Percentiles rank a stretch among this genome's conserved stretches.
Conservation (phyloP, 208 protist genomes). For the Balamuthia mandrillaris region DNA sequence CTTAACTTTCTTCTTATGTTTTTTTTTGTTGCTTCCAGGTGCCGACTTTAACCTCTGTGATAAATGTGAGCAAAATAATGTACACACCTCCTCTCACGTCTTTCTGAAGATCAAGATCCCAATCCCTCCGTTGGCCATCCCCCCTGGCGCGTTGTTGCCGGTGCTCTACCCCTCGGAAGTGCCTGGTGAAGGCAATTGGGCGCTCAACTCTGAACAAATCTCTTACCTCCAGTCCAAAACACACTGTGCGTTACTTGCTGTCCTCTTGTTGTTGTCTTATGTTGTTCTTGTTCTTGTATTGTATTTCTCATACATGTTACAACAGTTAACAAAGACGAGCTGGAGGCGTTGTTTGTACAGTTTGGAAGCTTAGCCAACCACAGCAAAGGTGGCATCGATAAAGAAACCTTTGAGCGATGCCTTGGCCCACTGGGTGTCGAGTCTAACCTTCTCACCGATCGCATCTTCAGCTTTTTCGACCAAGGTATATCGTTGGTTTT, state of each 20-base stretch:
- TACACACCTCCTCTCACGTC: conserved; percentile 9
- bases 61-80: background rate
- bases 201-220: conserved; percentile 7
- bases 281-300: background rate
- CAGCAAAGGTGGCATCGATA: conserved; percentile 40
- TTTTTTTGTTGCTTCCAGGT: background rate
- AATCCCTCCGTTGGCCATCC: conserved; percentile 21
- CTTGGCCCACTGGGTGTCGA: conserved; percentile 52
- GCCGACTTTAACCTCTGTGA: conserved; percentile 28
- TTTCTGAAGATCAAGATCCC: conserved; percentile 42
- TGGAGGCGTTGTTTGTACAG: conserved; percentile 51
- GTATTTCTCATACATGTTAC: background rate
- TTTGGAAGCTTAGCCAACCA: conserved; percentile 36
- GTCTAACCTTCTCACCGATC: conserved; percentile 50
- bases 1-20: background rate
- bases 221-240: conserved; percentile 26
- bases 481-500: conserved; percentile 30
- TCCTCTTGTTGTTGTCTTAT: background rate
- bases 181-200: background rate
- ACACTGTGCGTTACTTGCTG: conserved; percentile 7
- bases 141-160: background rate
- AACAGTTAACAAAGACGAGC: conserved; percentile 38
- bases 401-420: conserved; percentile 52
- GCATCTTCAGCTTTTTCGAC: conserved; percentile 60
- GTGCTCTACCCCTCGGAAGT: conserved; percentile 9